These are phyloP conservation scores for Alternaria sp. DNA, from an alignment of 2,329 filamentous ascomycete species.

Conservation along the genomic window DNA sequence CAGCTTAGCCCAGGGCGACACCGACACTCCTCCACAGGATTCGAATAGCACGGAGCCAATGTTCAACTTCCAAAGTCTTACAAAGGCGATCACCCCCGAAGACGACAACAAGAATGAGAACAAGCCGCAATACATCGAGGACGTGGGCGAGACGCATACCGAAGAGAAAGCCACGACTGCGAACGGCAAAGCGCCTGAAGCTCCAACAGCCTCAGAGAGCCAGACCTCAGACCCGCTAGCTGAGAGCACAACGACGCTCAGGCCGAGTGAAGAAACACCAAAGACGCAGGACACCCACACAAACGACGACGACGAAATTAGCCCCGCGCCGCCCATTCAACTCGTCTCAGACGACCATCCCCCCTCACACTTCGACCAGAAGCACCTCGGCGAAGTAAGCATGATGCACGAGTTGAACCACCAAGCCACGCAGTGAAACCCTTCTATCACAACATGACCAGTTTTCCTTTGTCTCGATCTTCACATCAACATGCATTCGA, in stretches of 20 bases:
- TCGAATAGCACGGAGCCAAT: conserved; percentile 72
- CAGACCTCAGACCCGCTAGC: conserved; percentile 23
- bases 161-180: conserved; percentile 6
- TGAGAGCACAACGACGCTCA: conserved; percentile 39
- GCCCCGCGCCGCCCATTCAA: conserved; percentile 32
- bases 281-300: conserved; percentile 2
- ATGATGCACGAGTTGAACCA: conserved; percentile 35
- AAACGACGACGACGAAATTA: conserved; percentile 35
- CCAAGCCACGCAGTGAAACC: conserved; percentile 39
- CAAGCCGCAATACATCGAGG: conserved; percentile 51
- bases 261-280: conserved; percentile 20
- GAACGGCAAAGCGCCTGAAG: conserved; percentile 5
- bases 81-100: conserved; percentile 78
- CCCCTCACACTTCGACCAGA: conserved; percentile 37
- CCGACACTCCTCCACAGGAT: conserved; percentile 43
- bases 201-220: neutral
- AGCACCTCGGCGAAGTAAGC: conserved; percentile 44
- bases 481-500: conserved; percentile 9
- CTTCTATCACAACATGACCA: neutral
- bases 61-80: conserved; percentile 90
- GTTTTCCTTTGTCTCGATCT: neutral
- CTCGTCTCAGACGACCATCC: conserved; percentile 23
- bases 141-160: conserved; percentile 23
- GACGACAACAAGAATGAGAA: conserved; percentile 53
- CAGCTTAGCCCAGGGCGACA: conserved; percentile 44